Base-by-base conservation (phyloP, 257 asterid species). In the Sherardia arvensis region DNA sequence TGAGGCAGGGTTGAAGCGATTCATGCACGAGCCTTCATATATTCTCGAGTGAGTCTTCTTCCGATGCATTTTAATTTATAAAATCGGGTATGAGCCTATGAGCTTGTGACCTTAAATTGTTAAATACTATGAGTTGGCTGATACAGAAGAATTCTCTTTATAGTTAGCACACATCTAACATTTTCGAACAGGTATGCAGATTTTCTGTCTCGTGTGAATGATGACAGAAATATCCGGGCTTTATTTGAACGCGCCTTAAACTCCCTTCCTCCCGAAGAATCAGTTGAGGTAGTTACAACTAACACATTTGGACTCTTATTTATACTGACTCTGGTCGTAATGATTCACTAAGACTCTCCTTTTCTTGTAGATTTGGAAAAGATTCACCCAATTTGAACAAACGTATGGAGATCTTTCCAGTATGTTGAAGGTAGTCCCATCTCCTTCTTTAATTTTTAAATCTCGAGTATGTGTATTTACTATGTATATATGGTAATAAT, bases 11-110 rank as follows among this genome's bases (percentile, higher is more conserved):
- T 70, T 90, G 68, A 90, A 90, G 74, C 88, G 91, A 62, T 93
- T 87, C 74, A 93, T 93, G 99, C 97, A 93, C 57, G 97, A 90
- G 76, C 96, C 99, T 66, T 86, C 90, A 55, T 93, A 93, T 75
- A 90, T 93, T 73, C 95, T 93, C 51, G 99, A 93, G 99, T 93
- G 76, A 82, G 97, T 79, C 59, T 74, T 65, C 71, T 71, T 53
- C 18, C 61, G 61, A 34, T 30, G 66, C 53, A 34, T 32, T 10
- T 2, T 64, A n/a, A 21, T 43, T 62, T 30, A 7, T 30, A 27
- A 29, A 8, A 10, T 8, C 29, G 11, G n/a, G 27, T 40, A 18
- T 49, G 61, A 30, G 47, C 25, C 18, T 8, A 36, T 54, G 55
- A n/a, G 22, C 23, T 1, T 40, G 48, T 40, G 48, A 40, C 48